Evolutionary conservation across 2,329 filamentous ascomycete genomes (phyloP), one percentile per base, ranked within the genome.

Genomic region (Sclerotinia minor): DNA sequence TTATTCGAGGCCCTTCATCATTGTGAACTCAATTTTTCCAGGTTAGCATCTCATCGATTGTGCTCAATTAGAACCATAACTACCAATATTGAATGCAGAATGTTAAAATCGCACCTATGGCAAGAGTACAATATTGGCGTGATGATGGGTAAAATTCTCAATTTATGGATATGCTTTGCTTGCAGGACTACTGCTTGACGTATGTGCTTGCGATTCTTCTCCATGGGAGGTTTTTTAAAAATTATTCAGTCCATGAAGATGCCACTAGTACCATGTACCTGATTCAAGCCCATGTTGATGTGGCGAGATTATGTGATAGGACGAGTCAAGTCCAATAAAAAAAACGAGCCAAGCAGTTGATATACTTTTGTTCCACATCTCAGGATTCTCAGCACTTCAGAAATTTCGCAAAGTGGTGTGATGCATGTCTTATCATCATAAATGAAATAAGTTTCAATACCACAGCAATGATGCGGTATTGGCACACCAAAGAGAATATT

Each of bases 181-280:
- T 70, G 68, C 17, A 77, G 76, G 64, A 74, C 69, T 5, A 74
- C 77, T 5, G 74, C 75, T 44, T 72, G 75, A 74, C 74, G 47
- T 70, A 75, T 32, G 68, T 78, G 21, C 72, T 74, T 64, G 73
- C 75, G 32, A 73, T 74, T 7, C n/a, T 72, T 69, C 64, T 35
- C 68, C 72, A 7, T 71, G 67, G n/a, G 71, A 76, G 8, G 7
- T 29, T 29, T 7, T 24, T 58, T 8, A 2, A 29, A 29, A 29
- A 17, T 8, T 9, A 9, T 32, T 32, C 29, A 17, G 38, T 24
- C 24, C 29, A 44, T 7, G 26, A 45, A 53, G 50, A 7, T 47
- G 7, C 24, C 32, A 19, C 24, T 21, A 32, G 17, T 59, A 19
- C 2, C 26, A 1, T 45, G 26, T n/a, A 47, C 32, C 24, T 59